Conservation (phyloP, 2,329 filamentous ascomycete genomes). For the Xylariaceae sp. region DNA sequence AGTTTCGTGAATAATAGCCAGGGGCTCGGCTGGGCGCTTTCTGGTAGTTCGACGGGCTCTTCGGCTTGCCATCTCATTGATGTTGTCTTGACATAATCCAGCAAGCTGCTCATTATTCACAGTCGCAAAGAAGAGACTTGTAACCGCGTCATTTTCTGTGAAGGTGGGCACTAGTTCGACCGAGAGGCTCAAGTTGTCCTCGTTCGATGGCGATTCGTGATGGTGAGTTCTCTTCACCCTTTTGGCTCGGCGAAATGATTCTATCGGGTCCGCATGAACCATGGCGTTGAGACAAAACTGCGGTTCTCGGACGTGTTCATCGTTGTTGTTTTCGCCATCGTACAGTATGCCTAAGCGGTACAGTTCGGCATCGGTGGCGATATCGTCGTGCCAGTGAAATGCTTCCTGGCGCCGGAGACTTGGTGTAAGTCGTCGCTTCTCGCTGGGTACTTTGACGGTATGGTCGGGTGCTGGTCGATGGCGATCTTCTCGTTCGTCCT, state of each 20-base stretch:
- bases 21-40: conserved; percentile 7
- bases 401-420: conserved; percentile 29
- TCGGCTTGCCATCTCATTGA: conserved; percentile 1
- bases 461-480: conserved; percentile 15
- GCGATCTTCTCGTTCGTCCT: conserved; percentile 12
- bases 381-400: conserved; percentile 23
- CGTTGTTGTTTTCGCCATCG: conserved; percentile 23
- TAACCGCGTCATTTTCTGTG: conserved; percentile 12
- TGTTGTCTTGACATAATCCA: neutral
- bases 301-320: conserved; percentile 18
- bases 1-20: conserved; percentile 24
- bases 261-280: conserved; percentile 24
- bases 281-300: conserved; percentile 26
- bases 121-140: conserved; percentile 15
- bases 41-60: neutral
- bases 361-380: conserved; percentile 25
- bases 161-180: conserved; percentile 20
- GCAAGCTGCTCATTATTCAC: conserved; percentile 4
- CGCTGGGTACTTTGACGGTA: conserved; percentile 21
- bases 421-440: conserved; percentile 16
- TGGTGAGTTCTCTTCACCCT: conserved; percentile 14
- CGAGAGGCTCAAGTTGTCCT: conserved; percentile 7
- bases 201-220: neutral
- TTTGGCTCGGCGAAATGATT: conserved; percentile 25
- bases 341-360: conserved; percentile 29